Conservation (phyloP, 2,329 filamentous ascomycete species). For the Knufia petricola region DNA sequence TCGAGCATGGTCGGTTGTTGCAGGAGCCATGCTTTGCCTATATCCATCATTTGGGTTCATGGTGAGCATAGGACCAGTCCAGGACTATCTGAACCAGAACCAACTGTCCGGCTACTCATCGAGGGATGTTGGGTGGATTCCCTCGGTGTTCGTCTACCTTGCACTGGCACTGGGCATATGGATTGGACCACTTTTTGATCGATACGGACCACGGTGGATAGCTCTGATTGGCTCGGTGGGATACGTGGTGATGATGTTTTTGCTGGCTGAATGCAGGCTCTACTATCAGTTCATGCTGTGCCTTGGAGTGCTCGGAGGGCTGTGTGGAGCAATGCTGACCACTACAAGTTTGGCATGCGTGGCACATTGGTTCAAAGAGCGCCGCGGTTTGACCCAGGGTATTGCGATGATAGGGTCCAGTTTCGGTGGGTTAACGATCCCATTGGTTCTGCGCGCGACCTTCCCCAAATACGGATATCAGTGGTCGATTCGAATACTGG, state of each 20-base stretch:
- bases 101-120: constrained; percentile 36
- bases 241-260: constrained; percentile 34
- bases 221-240: constrained; percentile 30
- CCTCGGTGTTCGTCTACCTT: constrained; percentile 38
- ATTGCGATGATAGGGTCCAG: constrained; percentile 33
- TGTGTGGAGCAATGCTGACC: constrained; percentile 28
- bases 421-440: constrained; percentile 30
- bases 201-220: constrained; percentile 37
- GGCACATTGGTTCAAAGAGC: constrained; percentile 33
- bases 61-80: constrained; percentile 40
- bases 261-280: constrained; percentile 37
- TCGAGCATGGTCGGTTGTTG: constrained; percentile 35
- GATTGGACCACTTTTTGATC: constrained; percentile 41
- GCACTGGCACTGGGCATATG: constrained; percentile 39
- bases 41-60: constrained; percentile 40
- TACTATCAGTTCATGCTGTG: constrained; percentile 43
- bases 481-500: constrained; percentile 30
- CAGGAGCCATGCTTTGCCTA: constrained; percentile 33
- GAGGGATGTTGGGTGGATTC: constrained; percentile 43
- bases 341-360: constrained; percentile 32
- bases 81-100: constrained; percentile 38
- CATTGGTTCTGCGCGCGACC: constrained; percentile 27
- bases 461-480: constrained; percentile 29
- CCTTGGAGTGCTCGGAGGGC: constrained; percentile 29
- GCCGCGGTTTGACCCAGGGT: constrained; percentile 31